Evolutionary conservation across 345 rosid genomes (phyloP), one percentile per base, ranked within the genome.

Genomic region (Noccaea bulbosa): DNA sequence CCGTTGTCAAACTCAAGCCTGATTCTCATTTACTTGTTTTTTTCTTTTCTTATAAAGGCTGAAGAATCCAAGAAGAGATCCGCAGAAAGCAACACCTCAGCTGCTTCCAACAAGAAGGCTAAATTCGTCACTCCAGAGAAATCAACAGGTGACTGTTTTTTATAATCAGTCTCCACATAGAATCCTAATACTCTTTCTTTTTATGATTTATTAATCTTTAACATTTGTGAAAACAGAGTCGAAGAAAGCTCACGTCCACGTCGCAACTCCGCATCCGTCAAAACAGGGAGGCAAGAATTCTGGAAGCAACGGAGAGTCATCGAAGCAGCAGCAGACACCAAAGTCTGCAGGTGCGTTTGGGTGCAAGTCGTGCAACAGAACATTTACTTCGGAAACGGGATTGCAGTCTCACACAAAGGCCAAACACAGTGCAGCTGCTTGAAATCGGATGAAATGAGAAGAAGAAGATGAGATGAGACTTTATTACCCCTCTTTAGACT

Each of bases 371-470:
- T 92, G 98, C 79, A 86, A 67, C 77, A 83, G 93, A 86, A 81
- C 72, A 4, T 92, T 92, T 74, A 82, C 77, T 17, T 83, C 98
- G 0, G 94, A 92, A 24, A 70, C 48, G 44, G 98, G 85, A 15
- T 64, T 88, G 68, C 90, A 88, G 62, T 81, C 94, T 51, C 95
- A 92, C 78, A 69, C 86, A 7, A 85, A 92, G 78, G 98, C 95
- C 8, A 92, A 92, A 72, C 98, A 89, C 78, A 30, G 82, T 53
- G 70, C 81, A 51, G 80, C 79, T 40, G 75, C 78, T 20, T 82
- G 65, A 80, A 35, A 27, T 34, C 47, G 33, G 46, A 57, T 20
- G 62, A 57, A 40, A 54, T 16, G 50, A 37, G 57, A 50, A 39
- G 47, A 22, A 49, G 15, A 14, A 46, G 2, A 24, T 24, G 27